These are phyloP conservation scores for Potentilla sterilis DNA, from an alignment of 306 rosid species.

Conservation along the genomic window DNA sequence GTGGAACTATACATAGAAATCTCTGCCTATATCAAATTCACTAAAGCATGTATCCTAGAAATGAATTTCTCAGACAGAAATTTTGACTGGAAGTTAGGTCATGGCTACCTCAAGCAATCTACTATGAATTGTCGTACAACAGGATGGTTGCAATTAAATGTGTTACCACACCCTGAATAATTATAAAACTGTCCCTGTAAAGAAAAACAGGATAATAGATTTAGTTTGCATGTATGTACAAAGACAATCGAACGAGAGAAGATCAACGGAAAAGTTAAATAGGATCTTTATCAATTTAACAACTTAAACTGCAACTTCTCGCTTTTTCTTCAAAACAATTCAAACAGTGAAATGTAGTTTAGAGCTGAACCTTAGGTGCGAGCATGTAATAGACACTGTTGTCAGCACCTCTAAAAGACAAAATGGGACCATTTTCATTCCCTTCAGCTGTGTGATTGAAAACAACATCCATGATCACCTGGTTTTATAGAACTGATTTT, in stretches of 20 bases:
- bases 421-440: constrained; percentile 84
- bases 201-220: background rate
- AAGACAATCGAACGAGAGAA: background rate
- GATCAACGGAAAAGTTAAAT: constrained; percentile 15
- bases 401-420: constrained; percentile 94
- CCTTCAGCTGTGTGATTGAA: constrained; percentile 99
- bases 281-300: constrained; percentile 4
- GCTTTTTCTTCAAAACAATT: background rate
- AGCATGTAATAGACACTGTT: constrained; percentile 84
- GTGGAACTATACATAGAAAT: background rate
- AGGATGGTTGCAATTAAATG: constrained; percentile 96
- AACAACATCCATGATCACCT: constrained; percentile 98
- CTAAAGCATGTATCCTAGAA: background rate
- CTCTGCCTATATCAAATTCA: background rate
- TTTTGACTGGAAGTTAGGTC: background rate
- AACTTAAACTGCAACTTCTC: background rate
- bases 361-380: constrained; percentile 77
- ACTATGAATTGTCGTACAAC: constrained; percentile 78
- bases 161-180: constrained; percentile 98
- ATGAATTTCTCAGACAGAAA: background rate
- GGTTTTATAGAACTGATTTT: constrained; percentile 32
- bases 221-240: constrained; percentile 14
- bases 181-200: constrained; percentile 94
- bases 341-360: background rate
- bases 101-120: constrained; percentile 82